Percentiles rank a stretch among this genome's conserved stretches.
These are phyloP conservation scores for Xylaria sp. DNA, from an alignment of 2,329 filamentous ascomycete genomes.

Conservation along the genomic window DNA sequence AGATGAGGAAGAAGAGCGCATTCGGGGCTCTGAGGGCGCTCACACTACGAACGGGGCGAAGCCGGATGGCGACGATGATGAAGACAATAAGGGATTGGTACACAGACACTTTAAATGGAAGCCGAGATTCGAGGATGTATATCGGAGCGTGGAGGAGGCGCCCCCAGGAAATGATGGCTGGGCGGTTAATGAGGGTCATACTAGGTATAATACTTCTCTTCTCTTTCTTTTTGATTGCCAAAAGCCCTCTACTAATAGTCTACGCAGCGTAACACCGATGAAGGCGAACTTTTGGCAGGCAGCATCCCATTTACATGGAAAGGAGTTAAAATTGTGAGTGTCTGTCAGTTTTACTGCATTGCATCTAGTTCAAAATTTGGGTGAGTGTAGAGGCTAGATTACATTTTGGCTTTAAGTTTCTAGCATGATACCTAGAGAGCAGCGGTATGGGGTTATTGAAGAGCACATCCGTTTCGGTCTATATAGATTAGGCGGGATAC, in stretches of 20 bases:
- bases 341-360: slow-evolving; percentile 53
- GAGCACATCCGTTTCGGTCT: neutral
- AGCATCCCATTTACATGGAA: slow-evolving; percentile 67
- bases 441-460: neutral
- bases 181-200: slow-evolving; percentile 87
- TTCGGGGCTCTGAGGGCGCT: slow-evolving; percentile 67
- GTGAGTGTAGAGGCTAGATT: slow-evolving; percentile 39
- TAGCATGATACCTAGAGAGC: slow-evolving; percentile 38
- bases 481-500: slow-evolving; percentile 19
- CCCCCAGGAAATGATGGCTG: slow-evolving; percentile 90
- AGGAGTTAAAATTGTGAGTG: slow-evolving; percentile 84
- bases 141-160: slow-evolving; percentile 83
- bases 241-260: slow-evolving; percentile 22
- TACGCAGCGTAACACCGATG: slow-evolving; percentile 81
- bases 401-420: slow-evolving; percentile 22
- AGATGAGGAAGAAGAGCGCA: slow-evolving; percentile 76
- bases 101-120: slow-evolving; percentile 97
- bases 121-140: slow-evolving; percentile 86
- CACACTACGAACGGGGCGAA: slow-evolving; percentile 42
- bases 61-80: slow-evolving; percentile 45
- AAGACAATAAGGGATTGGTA: slow-evolving; percentile 62
- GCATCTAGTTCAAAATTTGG: slow-evolving; percentile 37
- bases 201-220: slow-evolving; percentile 68
- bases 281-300: slow-evolving; percentile 93
- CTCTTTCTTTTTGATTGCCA: neutral